Base-by-base conservation (phyloP, 2,329 filamentous ascomycete species). In the Clonostachys solani region DNA sequence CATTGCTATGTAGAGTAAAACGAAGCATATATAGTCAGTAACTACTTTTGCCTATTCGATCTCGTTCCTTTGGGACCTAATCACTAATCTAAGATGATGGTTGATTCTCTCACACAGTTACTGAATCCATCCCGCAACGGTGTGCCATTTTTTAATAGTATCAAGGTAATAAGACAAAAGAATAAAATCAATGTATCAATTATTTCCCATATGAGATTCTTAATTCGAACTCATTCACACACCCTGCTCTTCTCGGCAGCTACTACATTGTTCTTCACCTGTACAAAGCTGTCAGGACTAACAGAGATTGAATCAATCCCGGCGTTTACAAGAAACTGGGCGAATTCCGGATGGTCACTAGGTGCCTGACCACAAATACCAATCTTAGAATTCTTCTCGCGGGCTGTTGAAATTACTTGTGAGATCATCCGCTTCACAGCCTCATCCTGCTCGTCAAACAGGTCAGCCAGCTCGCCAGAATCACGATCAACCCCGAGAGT, bases 231-330 rank as follows among this genome's bases (percentile, higher is more conserved):
- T 23, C 12, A 47, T 47, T 33, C 17, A 34, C 37, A 16, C 43
- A 17, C 8, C 23, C 46, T 33, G n/a, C 43, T 17, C 29, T 51
- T 23, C 44, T 57, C 50, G 33, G 49, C 49, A n/a, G 50, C 56
- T 35, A 61, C 51, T 6, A 64, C 60, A 47, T 63, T 52, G 44
- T 55, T 54, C 54, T 63, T 66, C 6, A 67, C 65, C 1, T 60
- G 58, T 10, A 67, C 51, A 54, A 66, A 69, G 46, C 65, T 69
- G 41, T 68, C 66, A 1, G 65, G 65, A 43, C 60, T 69, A 8
- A 68, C 66, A 10, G 66, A 69, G 18, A 69, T 62, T 0, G 66
- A 69, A 53, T 64, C 52, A 43, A 69, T 69, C 3, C 65, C 64
- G 0, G 56, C 53, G 16, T 63, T 51, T 1, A 66, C 65, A 16